Evolutionary conservation across 257 asterid species (phyloP), one percentile per base, ranked within the genome.

Genomic region (Solanum paucissectum): DNA sequence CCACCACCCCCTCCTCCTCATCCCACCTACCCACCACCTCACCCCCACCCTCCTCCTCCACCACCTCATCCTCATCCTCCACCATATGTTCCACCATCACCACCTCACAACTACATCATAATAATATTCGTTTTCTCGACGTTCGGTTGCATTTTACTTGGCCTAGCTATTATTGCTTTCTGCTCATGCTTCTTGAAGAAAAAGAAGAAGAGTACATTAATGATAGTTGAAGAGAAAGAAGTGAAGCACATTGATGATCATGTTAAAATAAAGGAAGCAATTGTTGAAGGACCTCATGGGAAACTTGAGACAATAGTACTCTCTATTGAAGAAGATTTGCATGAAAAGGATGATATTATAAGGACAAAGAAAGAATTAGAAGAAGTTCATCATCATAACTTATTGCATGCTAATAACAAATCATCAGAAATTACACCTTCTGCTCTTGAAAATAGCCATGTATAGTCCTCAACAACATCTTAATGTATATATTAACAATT

Each of bases 291-390:
- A 14, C 90, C 92, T 68, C 91, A 91, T 90, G 91, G 91, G 42
- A 49, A 88, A 38, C 49, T 83, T 32, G 44, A 90, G 66, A 86
- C 66, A 5, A 86, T 88, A 12, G 49, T 85, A 64, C 89, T 88
- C 9, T 88, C 93, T 0, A 52, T 91, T 20, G 90, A 90, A 62
- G 92, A 91, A 72, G 92, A 90, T 83, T 88, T 91, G 7, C 92
- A 82, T 46, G 66, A 33, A 64, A 12, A 88, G 33, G 72, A 49
- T 60, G 90, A 88, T 49, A 83, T 46, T 33, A 86, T 89, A n/a
- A 83, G 64, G 25, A 82, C 79, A 82, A 83, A 84, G 66, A 91
- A 85, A n/a, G 91, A 87, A 62, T 44, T 46, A 66, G 86, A 40
- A 87, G 73, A 69, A 38, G 88, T 27, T 85, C 72, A 44, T 73